Percentiles rank a stretch among this genome's conserved stretches.
Conservation (phyloP, 78 protist genomes). For the Reticulomyxa filosa region DNA sequence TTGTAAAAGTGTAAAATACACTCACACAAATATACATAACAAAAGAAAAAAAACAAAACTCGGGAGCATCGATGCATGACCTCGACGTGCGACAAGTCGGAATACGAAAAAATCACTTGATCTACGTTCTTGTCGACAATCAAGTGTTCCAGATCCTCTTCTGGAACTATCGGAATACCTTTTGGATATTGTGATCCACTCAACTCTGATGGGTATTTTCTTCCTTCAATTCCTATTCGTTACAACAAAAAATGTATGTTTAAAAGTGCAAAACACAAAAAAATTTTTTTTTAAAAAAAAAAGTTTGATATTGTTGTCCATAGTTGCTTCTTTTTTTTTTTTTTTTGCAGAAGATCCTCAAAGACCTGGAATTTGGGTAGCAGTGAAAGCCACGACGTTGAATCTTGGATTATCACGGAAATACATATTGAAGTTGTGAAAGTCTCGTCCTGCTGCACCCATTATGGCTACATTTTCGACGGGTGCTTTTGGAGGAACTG, state of each 20-base stretch:
- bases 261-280: no score
- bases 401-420: conserved; percentile 1
- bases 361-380: conserved; percentile 15
- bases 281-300: no score
- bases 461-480: conserved; percentile 7
- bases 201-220: conserved; percentile 10
- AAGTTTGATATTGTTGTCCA: no score
- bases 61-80: neutral
- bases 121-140: conserved; percentile 12
- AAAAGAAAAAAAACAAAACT: neutral
- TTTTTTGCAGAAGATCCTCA: no score
- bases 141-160: conserved; percentile 2
- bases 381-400: conserved; percentile 20
- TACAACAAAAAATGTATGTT: no score
- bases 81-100: conserved; percentile 5
- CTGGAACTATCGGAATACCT: conserved; percentile 12
- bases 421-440: conserved; percentile 6
- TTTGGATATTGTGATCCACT: conserved; percentile 17
- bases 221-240: conserved; percentile 8
- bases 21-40: no score
- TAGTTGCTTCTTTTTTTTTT: no score
- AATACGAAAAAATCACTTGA: conserved; percentile 11
- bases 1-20: no score
- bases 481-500: no score
- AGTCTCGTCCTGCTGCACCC: conserved; percentile 19